Evolutionary conservation across 768 basidiomycete genomes (phyloP).

Genomic region (Lentinula boryana): DNA sequence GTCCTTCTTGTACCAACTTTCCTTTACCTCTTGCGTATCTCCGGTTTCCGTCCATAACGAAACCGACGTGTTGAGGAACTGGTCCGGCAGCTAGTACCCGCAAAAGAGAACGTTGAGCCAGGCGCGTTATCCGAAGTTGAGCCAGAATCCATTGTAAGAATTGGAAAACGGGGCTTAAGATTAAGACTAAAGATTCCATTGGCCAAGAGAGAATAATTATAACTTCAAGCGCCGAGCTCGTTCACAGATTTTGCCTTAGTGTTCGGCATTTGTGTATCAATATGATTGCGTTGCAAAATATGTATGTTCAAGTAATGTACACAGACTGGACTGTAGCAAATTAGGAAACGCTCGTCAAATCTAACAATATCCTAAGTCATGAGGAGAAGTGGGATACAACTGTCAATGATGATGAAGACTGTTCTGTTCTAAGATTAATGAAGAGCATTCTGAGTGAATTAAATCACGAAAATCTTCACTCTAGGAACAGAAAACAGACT

Average conservation of each 20-base stretch:
- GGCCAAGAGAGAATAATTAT: neutral
- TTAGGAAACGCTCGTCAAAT: neutral
- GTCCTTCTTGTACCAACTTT: constrained; percentile 69
- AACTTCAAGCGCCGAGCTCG: neutral
- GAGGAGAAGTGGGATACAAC: neutral
- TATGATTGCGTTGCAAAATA: neutral
- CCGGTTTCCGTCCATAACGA: constrained; percentile 97
- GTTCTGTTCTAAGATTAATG: too few species aligned
- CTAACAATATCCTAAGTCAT: neutral
- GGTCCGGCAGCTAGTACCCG: constrained; percentile 74
- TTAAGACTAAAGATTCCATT: neutral
- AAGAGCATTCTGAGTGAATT: too few species aligned
- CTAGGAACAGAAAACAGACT: too few species aligned
- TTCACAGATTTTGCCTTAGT: too few species aligned
- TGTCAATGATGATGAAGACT: neutral
- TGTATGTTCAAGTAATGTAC: neutral
- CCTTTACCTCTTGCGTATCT: constrained; percentile 74
- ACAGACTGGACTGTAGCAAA: neutral
- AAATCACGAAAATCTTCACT: too few species aligned
- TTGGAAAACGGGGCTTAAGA: neutral
- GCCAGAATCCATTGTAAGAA: neutral
- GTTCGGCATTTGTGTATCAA: too few species aligned
- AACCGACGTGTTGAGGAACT: constrained; percentile 84
- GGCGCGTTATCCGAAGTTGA: neutral
- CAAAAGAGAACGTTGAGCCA: constrained; percentile 45